Evolutionary conservation across 352 stramenopile genomes (phyloP).

Genomic region (Globisporangium iwayamae): DNA sequence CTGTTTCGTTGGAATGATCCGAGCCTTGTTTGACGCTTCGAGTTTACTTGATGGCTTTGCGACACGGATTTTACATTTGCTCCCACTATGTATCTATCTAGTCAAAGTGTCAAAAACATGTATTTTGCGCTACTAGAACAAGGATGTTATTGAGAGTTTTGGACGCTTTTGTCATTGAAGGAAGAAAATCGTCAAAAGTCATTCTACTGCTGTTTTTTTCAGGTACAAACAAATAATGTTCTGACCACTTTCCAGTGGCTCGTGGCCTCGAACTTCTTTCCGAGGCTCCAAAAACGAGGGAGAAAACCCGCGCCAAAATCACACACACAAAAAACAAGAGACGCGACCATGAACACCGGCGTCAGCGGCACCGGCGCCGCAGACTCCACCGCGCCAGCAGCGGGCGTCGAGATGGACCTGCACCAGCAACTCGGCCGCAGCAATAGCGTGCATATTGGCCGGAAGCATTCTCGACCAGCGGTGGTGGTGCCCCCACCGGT

Average conservation of each 20-base stretch:
- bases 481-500: background rate
- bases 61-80: no score
- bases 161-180: background rate
- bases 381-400: background rate
- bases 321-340: background rate
- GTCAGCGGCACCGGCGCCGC: background rate
- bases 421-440: constrained; percentile 7
- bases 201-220: background rate
- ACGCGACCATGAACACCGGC: background rate
- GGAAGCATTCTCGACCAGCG: constrained; percentile 20
- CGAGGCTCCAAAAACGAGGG: background rate
- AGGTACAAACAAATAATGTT: background rate
- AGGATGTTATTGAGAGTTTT: background rate
- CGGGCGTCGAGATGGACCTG: constrained; percentile 1
- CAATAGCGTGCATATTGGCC: constrained; percentile 7
- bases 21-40: constrained; percentile 3
- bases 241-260: background rate
- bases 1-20: background rate
- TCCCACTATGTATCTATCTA: no score
- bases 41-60: background rate
- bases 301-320: background rate
- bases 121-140: background rate
- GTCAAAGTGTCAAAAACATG: background rate
- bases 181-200: background rate
- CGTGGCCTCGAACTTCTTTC: background rate